Base-by-base conservation (phyloP, 2,329 filamentous ascomycete species). In the Exophiala xenobiotica region DNA sequence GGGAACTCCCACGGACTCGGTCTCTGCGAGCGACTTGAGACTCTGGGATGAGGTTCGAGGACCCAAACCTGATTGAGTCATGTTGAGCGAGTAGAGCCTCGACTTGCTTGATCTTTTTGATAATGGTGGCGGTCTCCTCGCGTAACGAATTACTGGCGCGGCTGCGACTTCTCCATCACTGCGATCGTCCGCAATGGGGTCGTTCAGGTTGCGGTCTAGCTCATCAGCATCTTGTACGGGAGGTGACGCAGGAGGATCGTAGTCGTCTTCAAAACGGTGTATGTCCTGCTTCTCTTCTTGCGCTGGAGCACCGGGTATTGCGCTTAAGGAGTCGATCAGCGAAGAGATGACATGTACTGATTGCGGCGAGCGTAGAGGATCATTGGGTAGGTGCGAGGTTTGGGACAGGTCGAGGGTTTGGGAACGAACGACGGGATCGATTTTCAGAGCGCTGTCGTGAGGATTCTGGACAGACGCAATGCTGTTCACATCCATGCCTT, bases 321-420 rank as follows among this genome's bases (percentile, higher is more conserved):
- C 72, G 14, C 80, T 79, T 37, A 85, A 74, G 23, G 81, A 83
- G 54, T 80, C 78, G 65, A 85, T 82, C 53, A 85, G 74, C 41
- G 78, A 80, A 12, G 79, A 79, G 56, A 85, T 77, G 23, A 77
- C 68, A 58, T 76, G 51, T 14, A 59, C 43, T 4, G 54, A 48
- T 27, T 50, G 29, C 19, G 54, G 37, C 12, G 48, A 39, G 31
- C 40, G 35, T 20, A 46, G 24, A n/a, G 55, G 37, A 37, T 46
- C 38, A 39, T 20, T 41, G 20, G 37, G 31, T 11, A 33, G 18
- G n/a, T 29, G 33, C 31, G 39, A 46, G 8, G 33, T 23, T 31
- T 20, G 27, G 27, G 49, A 18, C 18, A 50, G 26, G 14, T 53
- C 26, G 24, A 38, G 9, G 24, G 22, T 41, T 9, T 18, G 12